Percentiles rank a stretch among this genome's conserved stretches.
Conservation (phyloP, 768 basidiomycete genomes). For the Antrodiella citrinella region DNA sequence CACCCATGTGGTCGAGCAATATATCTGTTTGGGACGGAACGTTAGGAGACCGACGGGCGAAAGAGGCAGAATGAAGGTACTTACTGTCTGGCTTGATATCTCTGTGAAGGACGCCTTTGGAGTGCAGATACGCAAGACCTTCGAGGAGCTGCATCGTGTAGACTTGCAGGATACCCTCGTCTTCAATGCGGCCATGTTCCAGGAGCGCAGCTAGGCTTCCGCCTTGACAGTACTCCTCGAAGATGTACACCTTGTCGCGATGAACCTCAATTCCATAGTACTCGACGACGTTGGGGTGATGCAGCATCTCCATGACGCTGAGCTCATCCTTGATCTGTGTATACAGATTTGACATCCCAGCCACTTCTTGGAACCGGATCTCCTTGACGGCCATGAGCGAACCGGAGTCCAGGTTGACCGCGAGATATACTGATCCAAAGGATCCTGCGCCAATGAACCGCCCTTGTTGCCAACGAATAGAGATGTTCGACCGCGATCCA, state of each 20-base stretch:
- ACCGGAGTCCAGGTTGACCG: constrained; percentile 92
- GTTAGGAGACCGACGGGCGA: background rate
- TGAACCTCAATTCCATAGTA: constrained; percentile 99
- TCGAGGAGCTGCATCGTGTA: constrained; percentile 97
- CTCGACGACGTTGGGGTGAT: constrained; percentile 96
- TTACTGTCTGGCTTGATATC: constrained; percentile 98
- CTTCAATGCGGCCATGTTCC: constrained; percentile 92
- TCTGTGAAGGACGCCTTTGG: constrained; percentile 86
- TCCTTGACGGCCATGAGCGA: constrained; percentile 99
- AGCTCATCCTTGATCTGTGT: constrained; percentile 94
- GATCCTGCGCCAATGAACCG: constrained; percentile 98
- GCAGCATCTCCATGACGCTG: constrained; percentile 95
- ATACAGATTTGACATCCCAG: constrained; percentile 81
- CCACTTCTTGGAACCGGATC: constrained; percentile 92
- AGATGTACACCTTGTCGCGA: constrained; percentile 97
- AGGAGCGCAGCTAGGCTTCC: constrained; percentile 84
- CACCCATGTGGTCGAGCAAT: constrained; percentile 78
- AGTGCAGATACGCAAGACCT: constrained; percentile 89
- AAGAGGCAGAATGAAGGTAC: constrained; percentile 24
- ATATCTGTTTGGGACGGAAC: constrained; percentile 55
- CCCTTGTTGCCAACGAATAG: constrained; percentile 97
- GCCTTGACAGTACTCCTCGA: constrained; percentile 97
- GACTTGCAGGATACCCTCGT: constrained; percentile 90
- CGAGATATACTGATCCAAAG: constrained; percentile 98
- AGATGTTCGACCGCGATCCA: constrained; percentile 91